phyloP scores from a whole-genome alignment of 306 rosid species.

The Bauhinia variegata region DNA sequence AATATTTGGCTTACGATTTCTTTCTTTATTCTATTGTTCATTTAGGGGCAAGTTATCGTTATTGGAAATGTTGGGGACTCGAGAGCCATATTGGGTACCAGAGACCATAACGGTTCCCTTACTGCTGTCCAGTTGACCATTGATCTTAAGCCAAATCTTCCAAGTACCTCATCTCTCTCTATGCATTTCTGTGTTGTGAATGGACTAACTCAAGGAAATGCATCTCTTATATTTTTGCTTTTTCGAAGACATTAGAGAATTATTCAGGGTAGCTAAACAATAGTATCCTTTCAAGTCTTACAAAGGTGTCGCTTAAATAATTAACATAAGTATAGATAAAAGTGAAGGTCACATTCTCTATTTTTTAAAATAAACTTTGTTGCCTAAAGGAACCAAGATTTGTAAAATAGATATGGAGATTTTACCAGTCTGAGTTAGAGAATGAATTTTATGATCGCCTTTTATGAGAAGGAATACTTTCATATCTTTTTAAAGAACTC shows the following conservation, averaged over 20 bases:
- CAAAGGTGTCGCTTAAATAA: too few species aligned
- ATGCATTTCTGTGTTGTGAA: background rate
- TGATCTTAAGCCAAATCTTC: conserved; percentile 82
- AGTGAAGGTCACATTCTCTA: too few species aligned
- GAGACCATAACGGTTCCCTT: conserved; percentile 51
- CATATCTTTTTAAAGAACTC: too few species aligned
- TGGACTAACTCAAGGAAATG: conserved; percentile 3
- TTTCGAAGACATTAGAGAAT: background rate
- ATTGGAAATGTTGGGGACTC: conserved; percentile 74
- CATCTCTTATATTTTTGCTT: background rate
- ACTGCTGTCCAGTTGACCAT: conserved; percentile 73
- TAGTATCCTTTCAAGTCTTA: too few species aligned
- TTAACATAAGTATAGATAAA: too few species aligned
- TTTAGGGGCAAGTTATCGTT: conserved; percentile 69
- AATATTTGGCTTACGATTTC: background rate
- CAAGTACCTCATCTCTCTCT: conserved; percentile 51
- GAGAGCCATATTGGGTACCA: conserved; percentile 72
- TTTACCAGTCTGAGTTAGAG: too few species aligned
- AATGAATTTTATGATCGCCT: too few species aligned
- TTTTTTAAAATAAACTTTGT: too few species aligned
- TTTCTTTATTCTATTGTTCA: conserved; percentile 6
- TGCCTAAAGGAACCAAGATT: too few species aligned
- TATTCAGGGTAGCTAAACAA: too few species aligned
- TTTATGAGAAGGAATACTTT: too few species aligned
- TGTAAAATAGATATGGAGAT: too few species aligned